Evolutionary conservation across 2,329 filamentous ascomycete genomes (phyloP), one percentile per base, ranked within the genome.

Genomic region (Calonectria pseudoturangicola): DNA sequence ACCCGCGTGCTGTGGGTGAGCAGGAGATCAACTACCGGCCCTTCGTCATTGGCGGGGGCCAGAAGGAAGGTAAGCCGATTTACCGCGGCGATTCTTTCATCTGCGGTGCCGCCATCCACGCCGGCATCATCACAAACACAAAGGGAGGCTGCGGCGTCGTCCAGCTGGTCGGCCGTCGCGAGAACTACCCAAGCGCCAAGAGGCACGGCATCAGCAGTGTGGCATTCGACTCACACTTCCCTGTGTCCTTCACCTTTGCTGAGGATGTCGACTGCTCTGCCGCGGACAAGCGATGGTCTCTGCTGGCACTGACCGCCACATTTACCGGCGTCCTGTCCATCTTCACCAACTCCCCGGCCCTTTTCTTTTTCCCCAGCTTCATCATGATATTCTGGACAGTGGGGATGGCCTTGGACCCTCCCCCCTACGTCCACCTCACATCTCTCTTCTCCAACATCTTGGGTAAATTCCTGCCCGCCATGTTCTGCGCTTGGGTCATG

Each of bases 81-180:
- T 98, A 98, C 82, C 93, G 97, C 21, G 95, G 94, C 12, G 95
- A 98, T 83, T 97, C 95, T 16, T 97, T 94, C 84, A 93, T 98
- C 68, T 98, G 95, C 81, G 93, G 92, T 71, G 89, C 95, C 15
- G 95, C 95, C 41, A 94, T 98, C 63, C 95, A 98, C 81, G 92
- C 95, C 0, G 95, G 95, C 25, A 88, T 96, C 78, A 91, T 97
- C 73, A 91, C 90, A 43, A 91, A 95, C 79, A 84, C 87, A 0
- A 86, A 90, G 36, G 95, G 95, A 45, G 95, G 95, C 1, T 98
- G 95, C 78, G 95, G 95, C 70, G 94, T 97, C 3, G 89, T 97
- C 39, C 89, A 91, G 67, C 88, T 97, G 45, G 88, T 94, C 27
- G 96, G 96, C 27, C 89, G 92, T 68, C 90, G 91, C 69, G 85